Percentiles rank a stretch among this genome's conserved stretches.
Conservation (phyloP, 768 basidiomycete genomes). For the Porpolomopsis calyptriformis region DNA sequence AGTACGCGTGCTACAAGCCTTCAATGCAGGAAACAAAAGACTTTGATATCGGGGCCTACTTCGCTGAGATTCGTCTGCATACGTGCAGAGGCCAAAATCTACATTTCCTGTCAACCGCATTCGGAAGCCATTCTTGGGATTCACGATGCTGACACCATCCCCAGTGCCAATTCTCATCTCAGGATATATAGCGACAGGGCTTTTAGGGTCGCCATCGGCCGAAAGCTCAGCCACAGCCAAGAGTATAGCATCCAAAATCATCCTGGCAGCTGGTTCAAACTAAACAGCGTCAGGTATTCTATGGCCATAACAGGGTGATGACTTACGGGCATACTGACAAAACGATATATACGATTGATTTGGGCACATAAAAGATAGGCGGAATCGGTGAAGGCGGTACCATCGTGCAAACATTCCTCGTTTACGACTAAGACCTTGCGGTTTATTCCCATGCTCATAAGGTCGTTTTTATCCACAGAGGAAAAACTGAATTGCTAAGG, state of each 20-base stretch:
- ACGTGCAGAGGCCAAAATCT: constrained; percentile 6
- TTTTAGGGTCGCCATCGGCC: constrained; percentile 5
- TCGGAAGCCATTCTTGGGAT: constrained; percentile 5
- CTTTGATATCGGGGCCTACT: background rate
- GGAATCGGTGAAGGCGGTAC: background rate
- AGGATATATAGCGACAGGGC: constrained; percentile 9
- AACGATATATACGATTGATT: background rate
- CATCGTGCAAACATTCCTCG: background rate
- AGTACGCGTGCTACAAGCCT: background rate
- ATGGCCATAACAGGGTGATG: background rate
- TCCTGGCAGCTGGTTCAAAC: background rate
- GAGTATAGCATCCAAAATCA: constrained; percentile 10
- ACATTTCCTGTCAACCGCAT: constrained; percentile 7
- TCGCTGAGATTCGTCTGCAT: background rate
- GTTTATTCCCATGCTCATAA: background rate
- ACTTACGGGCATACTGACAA: background rate
- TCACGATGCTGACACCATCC: constrained; percentile 7
- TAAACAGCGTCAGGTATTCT: background rate
- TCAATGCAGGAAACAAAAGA: background rate
- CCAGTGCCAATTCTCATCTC: constrained; percentile 8
- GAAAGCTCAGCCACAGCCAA: constrained; percentile 8
- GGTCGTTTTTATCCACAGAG: background rate
- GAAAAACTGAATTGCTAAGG: background rate
- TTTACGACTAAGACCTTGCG: background rate
- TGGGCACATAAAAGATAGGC: background rate